Conservation (phyloP, 1,284 basidiomycete genomes). For the Lignosus rhinocerotis region DNA sequence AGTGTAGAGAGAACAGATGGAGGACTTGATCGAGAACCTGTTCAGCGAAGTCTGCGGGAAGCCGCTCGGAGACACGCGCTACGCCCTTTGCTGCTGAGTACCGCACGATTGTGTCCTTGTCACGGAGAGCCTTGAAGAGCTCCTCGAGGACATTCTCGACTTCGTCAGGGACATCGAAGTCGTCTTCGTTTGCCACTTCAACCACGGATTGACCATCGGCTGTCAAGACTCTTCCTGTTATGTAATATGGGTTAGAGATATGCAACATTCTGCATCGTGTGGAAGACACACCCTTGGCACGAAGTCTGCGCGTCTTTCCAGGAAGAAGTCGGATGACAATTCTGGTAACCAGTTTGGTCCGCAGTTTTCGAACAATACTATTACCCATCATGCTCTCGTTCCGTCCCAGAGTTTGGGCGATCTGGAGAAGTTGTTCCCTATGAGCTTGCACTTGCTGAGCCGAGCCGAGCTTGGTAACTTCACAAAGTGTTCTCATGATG, state of each 20-base stretch:
- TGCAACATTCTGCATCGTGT: not conserved
- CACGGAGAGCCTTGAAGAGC: slow-evolving; percentile 76
- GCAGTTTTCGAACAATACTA: slow-evolving; percentile 66
- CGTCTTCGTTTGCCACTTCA: slow-evolving; percentile 36
- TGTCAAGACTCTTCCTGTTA: slow-evolving; percentile 15
- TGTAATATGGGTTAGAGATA: slow-evolving; percentile 8
- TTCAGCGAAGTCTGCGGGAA: slow-evolving; percentile 73
- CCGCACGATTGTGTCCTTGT: slow-evolving; percentile 95
- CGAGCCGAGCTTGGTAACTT: slow-evolving; percentile 69
- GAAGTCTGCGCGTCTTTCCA: slow-evolving; percentile 36
- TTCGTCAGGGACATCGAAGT: slow-evolving; percentile 78
- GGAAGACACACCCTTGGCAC: slow-evolving; percentile 42
- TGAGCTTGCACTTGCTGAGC: slow-evolving; percentile 51
- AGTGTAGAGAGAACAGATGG: slow-evolving; percentile 68
- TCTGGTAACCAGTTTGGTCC: slow-evolving; percentile 65
- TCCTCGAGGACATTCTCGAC: slow-evolving; percentile 78
- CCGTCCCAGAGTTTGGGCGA: slow-evolving; percentile 44
- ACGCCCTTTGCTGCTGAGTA: slow-evolving; percentile 96
- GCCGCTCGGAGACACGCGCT: slow-evolving; percentile 80
- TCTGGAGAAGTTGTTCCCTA: slow-evolving; percentile 44
- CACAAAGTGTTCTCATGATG: slow-evolving; percentile 71
- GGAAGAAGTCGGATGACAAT: slow-evolving; percentile 67
- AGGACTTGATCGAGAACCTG: slow-evolving; percentile 86
- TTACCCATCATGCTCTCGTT: slow-evolving; percentile 48
- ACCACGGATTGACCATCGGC: not conserved